Evolutionary conservation across 2,329 filamentous ascomycete species (phyloP).

Genomic region (Falciphora oryzae): DNA sequence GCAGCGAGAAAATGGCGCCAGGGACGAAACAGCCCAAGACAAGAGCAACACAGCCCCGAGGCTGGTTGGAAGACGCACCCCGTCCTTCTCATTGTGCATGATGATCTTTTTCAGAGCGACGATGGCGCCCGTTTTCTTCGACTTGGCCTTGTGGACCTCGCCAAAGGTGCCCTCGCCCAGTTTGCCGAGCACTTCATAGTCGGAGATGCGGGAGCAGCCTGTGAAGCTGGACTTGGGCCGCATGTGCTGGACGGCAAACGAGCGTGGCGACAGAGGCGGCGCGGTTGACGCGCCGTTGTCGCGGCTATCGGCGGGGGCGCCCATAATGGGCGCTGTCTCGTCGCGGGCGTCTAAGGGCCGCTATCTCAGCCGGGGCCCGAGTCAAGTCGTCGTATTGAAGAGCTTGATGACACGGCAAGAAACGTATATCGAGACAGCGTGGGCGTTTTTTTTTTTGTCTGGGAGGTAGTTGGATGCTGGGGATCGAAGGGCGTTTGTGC

Average conservation of each 20-base stretch:
- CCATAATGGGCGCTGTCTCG: conserved; percentile 2
- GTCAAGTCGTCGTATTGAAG: background rate
- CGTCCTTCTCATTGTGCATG: conserved; percentile 99
- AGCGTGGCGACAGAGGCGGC: conserved; percentile 40
- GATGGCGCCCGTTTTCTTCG: conserved; percentile 64
- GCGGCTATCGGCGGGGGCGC: conserved; percentile 2
- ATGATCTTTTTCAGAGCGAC: conserved; percentile 97
- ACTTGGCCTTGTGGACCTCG: conserved; percentile 89
- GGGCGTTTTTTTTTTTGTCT: background rate
- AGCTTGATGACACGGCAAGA: background rate
- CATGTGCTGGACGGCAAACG: conserved; percentile 51
- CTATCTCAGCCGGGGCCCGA: background rate
- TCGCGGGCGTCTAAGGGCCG: background rate
- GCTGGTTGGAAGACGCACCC: conserved; percentile 44
- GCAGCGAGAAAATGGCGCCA: background rate
- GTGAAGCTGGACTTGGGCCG: conserved; percentile 59
- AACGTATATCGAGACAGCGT: background rate
- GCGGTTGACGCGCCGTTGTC: conserved; percentile 10
- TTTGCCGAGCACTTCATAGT: conserved; percentile 76
- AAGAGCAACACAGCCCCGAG: background rate
- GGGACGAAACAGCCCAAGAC: conserved; percentile 8
- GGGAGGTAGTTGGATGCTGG: background rate
- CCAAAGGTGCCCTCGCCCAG: conserved; percentile 95
- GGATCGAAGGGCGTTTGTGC: background rate
- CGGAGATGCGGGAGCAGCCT: conserved; percentile 77